Evolutionary conservation across 2,329 filamentous ascomycete species (phyloP).

Genomic region (Pseudocercospora ulei): DNA sequence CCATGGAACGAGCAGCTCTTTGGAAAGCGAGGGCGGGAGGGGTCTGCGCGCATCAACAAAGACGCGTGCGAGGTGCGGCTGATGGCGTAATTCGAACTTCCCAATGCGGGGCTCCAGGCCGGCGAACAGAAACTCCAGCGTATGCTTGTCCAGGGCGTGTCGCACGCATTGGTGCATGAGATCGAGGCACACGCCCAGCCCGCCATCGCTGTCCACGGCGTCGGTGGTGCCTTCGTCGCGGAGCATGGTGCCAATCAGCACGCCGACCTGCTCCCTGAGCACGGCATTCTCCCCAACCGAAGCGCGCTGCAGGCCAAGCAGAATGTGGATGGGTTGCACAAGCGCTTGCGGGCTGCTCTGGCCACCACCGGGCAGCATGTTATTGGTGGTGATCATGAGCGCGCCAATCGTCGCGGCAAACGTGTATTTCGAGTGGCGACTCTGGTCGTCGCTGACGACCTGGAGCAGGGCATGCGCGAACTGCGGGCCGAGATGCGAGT

Average conservation of each 20-base stretch:
- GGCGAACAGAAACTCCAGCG: slow-evolving; percentile 16
- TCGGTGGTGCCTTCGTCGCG: slow-evolving; percentile 12
- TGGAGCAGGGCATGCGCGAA: slow-evolving; percentile 24
- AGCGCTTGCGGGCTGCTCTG: slow-evolving; percentile 11
- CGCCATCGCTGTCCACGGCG: slow-evolving; percentile 17
- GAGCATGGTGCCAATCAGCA: slow-evolving; percentile 18
- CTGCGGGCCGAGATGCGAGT: slow-evolving; percentile 29
- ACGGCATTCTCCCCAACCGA: slow-evolving; percentile 18
- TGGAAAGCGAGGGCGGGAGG: slow-evolving; percentile 17
- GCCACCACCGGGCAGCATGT: slow-evolving; percentile 17
- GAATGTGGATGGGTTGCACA: slow-evolving; percentile 17
- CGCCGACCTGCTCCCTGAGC: slow-evolving; percentile 20
- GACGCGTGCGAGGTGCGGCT: slow-evolving; percentile 22
- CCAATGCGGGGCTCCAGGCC: slow-evolving; percentile 12
- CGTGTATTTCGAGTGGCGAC: slow-evolving; percentile 19
- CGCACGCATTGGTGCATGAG: slow-evolving; percentile 15
- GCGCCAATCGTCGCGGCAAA: slow-evolving; percentile 28
- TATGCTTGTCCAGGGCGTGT: slow-evolving; percentile 14
- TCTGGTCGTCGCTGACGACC: slow-evolving; percentile 22
- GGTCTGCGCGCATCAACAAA: slow-evolving; percentile 23
- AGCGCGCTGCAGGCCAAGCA: slow-evolving; percentile 17
- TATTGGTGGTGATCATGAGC: slow-evolving; percentile 28
- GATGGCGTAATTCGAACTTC: slow-evolving; percentile 21
- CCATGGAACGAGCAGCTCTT: slow-evolving; percentile 22
- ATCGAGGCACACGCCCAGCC: slow-evolving; percentile 17